Evolutionary conservation across 2,329 filamentous ascomycete species (phyloP), one percentile per base, ranked within the genome.

Genomic region (Paracoccidioides brasiliensis): DNA sequence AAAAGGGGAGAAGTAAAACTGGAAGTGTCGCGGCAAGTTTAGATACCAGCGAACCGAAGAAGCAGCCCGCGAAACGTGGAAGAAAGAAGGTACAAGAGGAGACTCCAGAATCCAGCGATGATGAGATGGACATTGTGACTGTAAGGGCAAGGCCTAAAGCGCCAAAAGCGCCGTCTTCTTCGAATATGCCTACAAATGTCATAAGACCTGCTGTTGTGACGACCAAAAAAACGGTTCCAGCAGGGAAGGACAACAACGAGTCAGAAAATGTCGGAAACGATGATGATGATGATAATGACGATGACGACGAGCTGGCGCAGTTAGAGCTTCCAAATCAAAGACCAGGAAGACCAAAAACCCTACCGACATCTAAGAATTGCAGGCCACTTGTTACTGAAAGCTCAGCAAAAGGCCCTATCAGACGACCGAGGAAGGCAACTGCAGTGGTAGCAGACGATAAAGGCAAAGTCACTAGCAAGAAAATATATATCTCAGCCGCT

Each of bases 251-350:
- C 30, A 32, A 43, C 15, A 49, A 40, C 9, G 42, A 54, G 22
- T 30, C 43, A 22, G 10, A 1, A 2, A 41, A n/a, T 52, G 53
- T 50, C 3, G 54, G 56, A 14, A 40, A 62, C 54, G 32, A 61
- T 48, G 53, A 54, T 9, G 49, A 55, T 15, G 41, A 62, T 52
- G 33, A 62, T n/a, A n/a, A n/a, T 53, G 64, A 64, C 55, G 64
- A 67, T 41, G 59, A 64, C 40, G 63, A 65, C 50, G 60, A 61
- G 40, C 61, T 70, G 30, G 60, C 67, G 6, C 60, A 60, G 42
- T 55, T 66, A 7, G 62, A 65, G 30, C 53, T 53, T 22, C 33
- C 58, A 2, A 63, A 59, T 49, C 56, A 54, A 28, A 61, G 58
- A 38, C 10, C 60, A 9, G 52, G 60, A 41, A 53, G 53, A 49